Evolutionary conservation across 2,329 filamentous ascomycete species (phyloP).

Genomic region (Diaporthe sp.): DNA sequence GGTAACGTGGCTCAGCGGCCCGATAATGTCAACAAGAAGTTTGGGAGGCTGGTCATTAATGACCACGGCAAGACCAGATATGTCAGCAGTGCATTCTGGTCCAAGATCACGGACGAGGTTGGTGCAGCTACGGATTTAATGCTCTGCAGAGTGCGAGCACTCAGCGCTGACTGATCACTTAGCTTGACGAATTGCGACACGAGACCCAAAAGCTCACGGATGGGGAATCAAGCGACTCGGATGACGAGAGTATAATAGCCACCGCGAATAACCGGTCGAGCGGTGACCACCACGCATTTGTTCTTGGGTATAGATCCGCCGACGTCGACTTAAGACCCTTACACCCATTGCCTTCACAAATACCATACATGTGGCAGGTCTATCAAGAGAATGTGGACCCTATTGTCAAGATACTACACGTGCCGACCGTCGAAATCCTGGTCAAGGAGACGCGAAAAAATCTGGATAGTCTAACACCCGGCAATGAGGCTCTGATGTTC

Average conservation of each 20-base stretch:
- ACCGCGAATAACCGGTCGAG: conserved; percentile 52
- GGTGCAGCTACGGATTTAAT: neutral
- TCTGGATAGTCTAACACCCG: conserved; percentile 67
- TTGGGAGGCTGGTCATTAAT: conserved; percentile 78
- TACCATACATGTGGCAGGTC: conserved; percentile 76
- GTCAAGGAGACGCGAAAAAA: conserved; percentile 73
- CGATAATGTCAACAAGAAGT: conserved; percentile 61
- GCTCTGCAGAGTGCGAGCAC: conserved; percentile 1
- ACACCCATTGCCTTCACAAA: conserved; percentile 75
- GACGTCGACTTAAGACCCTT: conserved; percentile 74
- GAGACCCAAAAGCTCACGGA: conserved; percentile 63
- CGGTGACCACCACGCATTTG: conserved; percentile 76
- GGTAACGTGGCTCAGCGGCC: conserved; percentile 40
- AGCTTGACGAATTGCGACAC: conserved; percentile 61
- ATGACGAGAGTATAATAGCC: conserved; percentile 68
- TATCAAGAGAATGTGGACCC: conserved; percentile 82
- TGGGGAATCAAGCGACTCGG: conserved; percentile 70
- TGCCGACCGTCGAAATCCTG: conserved; percentile 73
- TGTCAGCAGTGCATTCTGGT: conserved; percentile 83
- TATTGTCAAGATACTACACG: conserved; percentile 77
- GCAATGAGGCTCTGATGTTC: conserved; percentile 74
- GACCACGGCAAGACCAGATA: conserved; percentile 78
- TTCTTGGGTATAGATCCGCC: conserved; percentile 80
- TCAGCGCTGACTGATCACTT: conserved; percentile 10
- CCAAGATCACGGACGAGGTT: conserved; percentile 81